Base-by-base conservation (phyloP, 805 yeast genomes). In the Spathaspora gorwiae region DNA sequence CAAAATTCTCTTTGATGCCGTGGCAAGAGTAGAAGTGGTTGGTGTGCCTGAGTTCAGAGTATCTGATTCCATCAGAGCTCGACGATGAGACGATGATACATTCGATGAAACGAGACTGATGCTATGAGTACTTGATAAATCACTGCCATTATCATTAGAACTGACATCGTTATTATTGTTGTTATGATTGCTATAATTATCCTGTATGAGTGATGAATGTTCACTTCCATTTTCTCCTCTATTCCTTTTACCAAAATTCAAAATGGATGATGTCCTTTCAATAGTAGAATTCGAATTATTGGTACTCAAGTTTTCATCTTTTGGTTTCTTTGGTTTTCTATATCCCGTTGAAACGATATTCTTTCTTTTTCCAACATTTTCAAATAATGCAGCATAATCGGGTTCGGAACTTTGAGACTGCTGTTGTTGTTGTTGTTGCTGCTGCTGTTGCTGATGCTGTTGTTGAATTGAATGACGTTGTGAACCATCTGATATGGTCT, bases 301-400 rank as follows among this genome's bases (percentile, higher is more conserved):
- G 12, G 41, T 26, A 29, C 41, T 39, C 14, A 39, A 27, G 19
- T 14, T 39, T 14, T 62, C 67, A 10, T 43, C 39, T 43, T 62
- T 62, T 12, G 49, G 45, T 40, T 56, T 61, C 34, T 61, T 66
- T 14, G 54, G 36, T 39, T 66, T 66, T 44, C 58, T 61, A 32
- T 46, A 46, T 11, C 24, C 33, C 32, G 41, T 10, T 44, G 50
- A 52, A 27, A 59, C 67, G 15, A 63, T 61, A 26, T 54, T 61
- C 48, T 66, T 63, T 31, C 75, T 49, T 45, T 70, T 71, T 1
- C 75, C 75, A 5, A 71, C 73, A 38, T 66, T 67, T 45, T 70
- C 67, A 52, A 71, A 71, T 27, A 71, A 59, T 5, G 75, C 73
- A 3, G 68, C 75, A 51, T 71, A 71, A 51, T 71, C 70, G 2